Evolutionary conservation across 768 basidiomycete genomes (phyloP), one percentile per base, ranked within the genome.

Genomic region (Lactarius hengduanensis): DNA sequence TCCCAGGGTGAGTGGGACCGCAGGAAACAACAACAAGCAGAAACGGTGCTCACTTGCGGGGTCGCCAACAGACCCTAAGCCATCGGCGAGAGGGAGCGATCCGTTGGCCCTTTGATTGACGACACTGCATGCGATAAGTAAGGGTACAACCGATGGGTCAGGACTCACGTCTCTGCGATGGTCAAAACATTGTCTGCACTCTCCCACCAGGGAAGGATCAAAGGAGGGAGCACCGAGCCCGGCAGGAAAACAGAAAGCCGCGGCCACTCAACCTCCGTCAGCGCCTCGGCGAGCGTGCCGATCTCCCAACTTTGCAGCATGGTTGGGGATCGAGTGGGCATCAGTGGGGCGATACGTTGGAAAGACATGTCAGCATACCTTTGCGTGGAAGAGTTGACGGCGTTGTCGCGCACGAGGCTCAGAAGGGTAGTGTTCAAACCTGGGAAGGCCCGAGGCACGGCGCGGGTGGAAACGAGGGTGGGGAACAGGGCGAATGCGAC

Each of bases 61-160:
- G 70, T 89, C 88, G 0, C 81, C 86, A 6, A 82, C 85, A 36
- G 84, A 82, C 36, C 82, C 82, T 61, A 84, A 77, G 26, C 79
- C 76, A 26, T 78, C 73, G 18, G 83, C 75, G 30, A 88, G 74
- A 10, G 83, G 72, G 34, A 79, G 70, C 18, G 79, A 76, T 45
- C 76, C 66, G 15, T 77, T 71, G 11, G 77, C 75, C 62, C 79
- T 82, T 47, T 68, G 69, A 8, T 71, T 65, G 20, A 85, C 78
- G 38, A 77, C 75, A 30, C 82, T 83, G 63, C 18, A 62, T 7
- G n/a, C 15, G 26, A 57, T 61, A 15, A 43, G 22, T 60, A 50
- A 63, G 67, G 20, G 30, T 50, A 11, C 53, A 22, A 55, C 57
- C 11, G 40, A 36, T 5, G 32, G 57, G 32, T 15, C 22, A n/a